These are phyloP conservation scores for Stephanodiscus triporus DNA, from an alignment of 108 stramenopile genomes.

Conservation along the genomic window DNA sequence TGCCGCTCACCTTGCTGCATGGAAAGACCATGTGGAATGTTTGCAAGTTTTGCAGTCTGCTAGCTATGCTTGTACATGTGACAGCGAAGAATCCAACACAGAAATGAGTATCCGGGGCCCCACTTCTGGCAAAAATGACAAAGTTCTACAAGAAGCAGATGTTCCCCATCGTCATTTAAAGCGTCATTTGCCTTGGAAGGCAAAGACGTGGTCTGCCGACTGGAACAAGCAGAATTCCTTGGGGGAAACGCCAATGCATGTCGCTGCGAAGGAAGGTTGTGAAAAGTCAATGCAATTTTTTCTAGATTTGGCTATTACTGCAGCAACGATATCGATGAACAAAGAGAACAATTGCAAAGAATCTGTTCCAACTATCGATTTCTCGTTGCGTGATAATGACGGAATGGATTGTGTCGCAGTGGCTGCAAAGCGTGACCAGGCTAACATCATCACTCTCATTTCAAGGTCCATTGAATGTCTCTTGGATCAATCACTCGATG, in stretches of 20 bases:
- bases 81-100: conserved; percentile 6
- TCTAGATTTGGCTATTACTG: conserved; percentile 24
- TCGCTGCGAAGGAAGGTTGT: conserved; percentile 37
- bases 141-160: not conserved
- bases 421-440: conserved; percentile 29
- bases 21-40: conserved; percentile 41
- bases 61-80: conserved; percentile 8
- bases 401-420: conserved; percentile 38
- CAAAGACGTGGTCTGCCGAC: conserved; percentile 21
- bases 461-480: conserved; percentile 18
- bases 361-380: conserved; percentile 10
- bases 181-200: conserved; percentile 2
- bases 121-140: not conserved
- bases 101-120: conserved; percentile 8
- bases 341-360: not conserved
- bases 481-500: not conserved
- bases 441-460: conserved; percentile 19
- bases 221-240: conserved; percentile 29
- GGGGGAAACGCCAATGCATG: conserved; percentile 38
- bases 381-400: conserved; percentile 35
- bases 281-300: conserved; percentile 35
- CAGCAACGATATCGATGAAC: not conserved
- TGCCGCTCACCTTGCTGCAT: conserved; percentile 43
- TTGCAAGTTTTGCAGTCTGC: conserved; percentile 29
- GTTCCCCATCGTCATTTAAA: conserved; percentile 3